phyloP scores from a whole-genome alignment of 495 filamentous ascomycete genomes.

The Glonium stellatum region DNA sequence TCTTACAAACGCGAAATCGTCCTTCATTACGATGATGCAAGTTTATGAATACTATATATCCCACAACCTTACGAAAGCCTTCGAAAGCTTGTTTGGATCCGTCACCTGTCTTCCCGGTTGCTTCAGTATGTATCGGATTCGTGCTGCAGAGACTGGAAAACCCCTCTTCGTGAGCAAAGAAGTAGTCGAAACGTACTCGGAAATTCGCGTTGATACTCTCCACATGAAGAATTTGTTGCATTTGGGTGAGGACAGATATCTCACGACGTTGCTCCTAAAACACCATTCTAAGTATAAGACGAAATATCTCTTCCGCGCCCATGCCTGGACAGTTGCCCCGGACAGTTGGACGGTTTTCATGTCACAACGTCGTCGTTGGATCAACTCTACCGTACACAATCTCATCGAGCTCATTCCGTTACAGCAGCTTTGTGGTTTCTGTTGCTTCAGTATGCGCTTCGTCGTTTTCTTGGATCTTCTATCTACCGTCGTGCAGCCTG shows the following conservation, averaged over 20 bases:
- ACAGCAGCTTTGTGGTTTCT: conserved; percentile 95
- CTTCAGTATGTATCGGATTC: conserved; percentile 97
- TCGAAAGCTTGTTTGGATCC: conserved; percentile 93
- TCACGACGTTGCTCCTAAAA: conserved; percentile 92
- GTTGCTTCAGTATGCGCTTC: conserved; percentile 99
- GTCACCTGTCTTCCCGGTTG: conserved; percentile 97
- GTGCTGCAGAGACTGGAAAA: conserved; percentile 87
- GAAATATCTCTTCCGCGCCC: conserved; percentile 87
- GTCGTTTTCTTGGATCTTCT: conserved; percentile 92
- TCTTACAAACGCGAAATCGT: conserved; percentile 85
- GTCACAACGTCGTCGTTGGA: conserved; percentile 97
- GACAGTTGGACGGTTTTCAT: conserved; percentile 91
- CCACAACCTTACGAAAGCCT: conserved; percentile 96
- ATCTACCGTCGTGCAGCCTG: conserved; percentile 84
- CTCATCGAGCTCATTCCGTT: conserved; percentile 90
- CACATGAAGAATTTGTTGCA: conserved; percentile 99
- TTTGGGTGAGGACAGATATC: conserved; percentile 88
- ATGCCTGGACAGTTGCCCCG: conserved; percentile 94
- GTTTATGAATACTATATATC: conserved; percentile 99
- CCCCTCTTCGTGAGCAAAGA: conserved; percentile 92
- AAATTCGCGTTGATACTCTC: conserved; percentile 92
- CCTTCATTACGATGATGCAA: conserved; percentile 96
- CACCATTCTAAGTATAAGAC: conserved; percentile 91
- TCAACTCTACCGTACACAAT: conserved; percentile 99
- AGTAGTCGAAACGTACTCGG: conserved; percentile 75